A percentile compares a stretch with the other conserved stretches of the same genome.
These are phyloP conservation scores for Ailanthus altissimus DNA, from an alignment of 345 rosid genomes.

Conservation along the genomic window DNA sequence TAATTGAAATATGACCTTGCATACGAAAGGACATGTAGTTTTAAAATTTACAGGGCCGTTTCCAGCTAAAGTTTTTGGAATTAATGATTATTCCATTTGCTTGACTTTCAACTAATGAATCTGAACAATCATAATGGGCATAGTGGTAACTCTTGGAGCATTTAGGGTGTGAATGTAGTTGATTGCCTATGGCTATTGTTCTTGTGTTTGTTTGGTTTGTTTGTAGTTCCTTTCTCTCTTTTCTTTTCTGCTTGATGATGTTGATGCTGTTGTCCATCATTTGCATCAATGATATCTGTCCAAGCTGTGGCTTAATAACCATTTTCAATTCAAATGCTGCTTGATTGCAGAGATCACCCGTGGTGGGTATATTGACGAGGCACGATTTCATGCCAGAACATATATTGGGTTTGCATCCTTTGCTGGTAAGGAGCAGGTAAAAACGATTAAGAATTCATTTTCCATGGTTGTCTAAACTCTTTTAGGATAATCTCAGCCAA, in stretches of 20 bases:
- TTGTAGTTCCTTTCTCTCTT: neutral
- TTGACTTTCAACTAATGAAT: neutral
- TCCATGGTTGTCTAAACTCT: conserved; percentile 33
- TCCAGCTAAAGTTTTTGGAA: neutral
- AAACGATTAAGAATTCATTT: conserved; percentile 64
- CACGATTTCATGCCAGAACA: conserved; percentile 97
- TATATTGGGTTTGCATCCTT: conserved; percentile 67
- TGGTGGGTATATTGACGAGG: conserved; percentile 83
- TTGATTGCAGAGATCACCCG: conserved; percentile 65
- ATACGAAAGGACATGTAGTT: neutral
- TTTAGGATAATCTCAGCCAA: conserved; percentile 8
- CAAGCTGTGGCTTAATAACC: too few species aligned
- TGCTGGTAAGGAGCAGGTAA: conserved; percentile 58
- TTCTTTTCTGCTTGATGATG: neutral
- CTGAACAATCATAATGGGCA: neutral
- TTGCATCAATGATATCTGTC: neutral
- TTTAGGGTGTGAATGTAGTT: neutral
- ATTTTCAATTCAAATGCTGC: neutral
- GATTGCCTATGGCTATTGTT: neutral
- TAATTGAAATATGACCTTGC: neutral
- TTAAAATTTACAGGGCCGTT: neutral
- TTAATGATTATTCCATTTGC: neutral
- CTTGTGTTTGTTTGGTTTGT: neutral
- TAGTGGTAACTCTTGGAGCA: neutral
- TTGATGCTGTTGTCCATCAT: neutral